phyloP scores from a whole-genome alignment of 352 stramenopile species.

The Phytophthora pseudosyringae region DNA sequence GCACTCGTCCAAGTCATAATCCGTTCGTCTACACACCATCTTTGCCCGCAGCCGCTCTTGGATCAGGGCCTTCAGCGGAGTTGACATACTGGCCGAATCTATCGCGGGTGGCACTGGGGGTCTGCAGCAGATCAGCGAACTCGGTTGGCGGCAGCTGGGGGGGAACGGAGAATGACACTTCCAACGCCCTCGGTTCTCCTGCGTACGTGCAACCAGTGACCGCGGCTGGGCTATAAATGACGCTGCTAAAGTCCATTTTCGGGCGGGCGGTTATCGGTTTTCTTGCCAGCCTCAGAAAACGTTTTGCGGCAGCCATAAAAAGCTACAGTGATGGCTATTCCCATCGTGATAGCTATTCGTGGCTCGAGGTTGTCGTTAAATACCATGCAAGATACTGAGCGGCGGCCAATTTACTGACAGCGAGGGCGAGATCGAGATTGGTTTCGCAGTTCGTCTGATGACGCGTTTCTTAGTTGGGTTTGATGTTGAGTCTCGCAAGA shows the following conservation, averaged over 20 bases:
- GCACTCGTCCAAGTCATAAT: slow-evolving; percentile 29
- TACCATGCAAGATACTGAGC: too few relatives aligned
- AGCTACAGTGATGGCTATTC: neutral
- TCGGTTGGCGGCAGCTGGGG: slow-evolving; percentile 9
- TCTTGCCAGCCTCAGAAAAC: too few relatives aligned
- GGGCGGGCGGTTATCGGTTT: too few relatives aligned
- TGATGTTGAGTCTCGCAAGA: neutral
- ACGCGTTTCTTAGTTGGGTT: neutral
- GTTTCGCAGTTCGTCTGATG: neutral
- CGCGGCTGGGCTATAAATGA: too few relatives aligned
- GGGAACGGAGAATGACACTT: slow-evolving; percentile 35
- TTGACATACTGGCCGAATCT: slow-evolving; percentile 45
- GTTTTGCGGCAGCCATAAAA: neutral
- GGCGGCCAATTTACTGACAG: too few relatives aligned
- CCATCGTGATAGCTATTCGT: too few relatives aligned
- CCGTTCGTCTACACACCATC: slow-evolving; percentile 49
- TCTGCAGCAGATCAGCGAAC: slow-evolving; percentile 1
- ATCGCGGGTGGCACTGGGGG: neutral
- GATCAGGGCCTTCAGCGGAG: slow-evolving; percentile 73
- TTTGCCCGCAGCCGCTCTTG: slow-evolving; percentile 76
- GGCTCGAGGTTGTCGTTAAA: too few relatives aligned
- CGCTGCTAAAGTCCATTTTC: too few relatives aligned
- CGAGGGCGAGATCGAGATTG: neutral
- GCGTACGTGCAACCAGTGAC: too few relatives aligned
- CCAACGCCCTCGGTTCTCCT: slow-evolving; percentile 2